Conservation (phyloP, 345 rosid genomes). For the Noccaea caerulescens region DNA sequence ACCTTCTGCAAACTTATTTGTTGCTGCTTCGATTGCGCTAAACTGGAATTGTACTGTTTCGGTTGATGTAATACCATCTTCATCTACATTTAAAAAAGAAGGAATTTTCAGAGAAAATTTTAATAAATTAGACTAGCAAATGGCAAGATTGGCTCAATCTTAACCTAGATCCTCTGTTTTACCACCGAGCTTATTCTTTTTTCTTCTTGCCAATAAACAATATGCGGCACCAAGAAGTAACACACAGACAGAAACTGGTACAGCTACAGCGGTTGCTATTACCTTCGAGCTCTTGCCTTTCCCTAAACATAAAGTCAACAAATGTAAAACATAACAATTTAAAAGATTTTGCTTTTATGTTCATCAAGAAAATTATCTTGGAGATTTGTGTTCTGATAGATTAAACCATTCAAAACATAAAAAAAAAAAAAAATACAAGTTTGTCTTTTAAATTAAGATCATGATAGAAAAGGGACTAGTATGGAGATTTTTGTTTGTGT, state of each 20-base stretch:
- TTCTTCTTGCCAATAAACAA: conserved; percentile 43
- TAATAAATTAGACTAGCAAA: background rate
- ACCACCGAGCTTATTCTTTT: conserved; percentile 38
- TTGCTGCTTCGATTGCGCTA: conserved; percentile 48
- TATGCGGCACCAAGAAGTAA: conserved; percentile 41
- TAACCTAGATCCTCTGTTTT: conserved; percentile 44
- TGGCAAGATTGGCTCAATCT: background rate
- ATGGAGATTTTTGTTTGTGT: too few species aligned
- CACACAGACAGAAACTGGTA: conserved; percentile 34
- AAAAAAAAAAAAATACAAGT: too few species aligned
- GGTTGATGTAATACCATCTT: conserved; percentile 39
- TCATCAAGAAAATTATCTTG: conserved; percentile 1
- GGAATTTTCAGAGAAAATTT: background rate
- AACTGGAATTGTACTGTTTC: conserved; percentile 57
- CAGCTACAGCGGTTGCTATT: conserved; percentile 43
- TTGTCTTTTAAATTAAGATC: too few species aligned
- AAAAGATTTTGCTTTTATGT: background rate
- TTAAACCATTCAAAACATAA: too few species aligned
- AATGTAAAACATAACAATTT: background rate
- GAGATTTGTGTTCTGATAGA: background rate
- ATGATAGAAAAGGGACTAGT: too few species aligned
- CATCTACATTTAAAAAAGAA: conserved; percentile 34
- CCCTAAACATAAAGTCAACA: conserved; percentile 39
- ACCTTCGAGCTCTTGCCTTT: conserved; percentile 34
- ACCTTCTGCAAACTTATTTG: conserved; percentile 53